phyloP scores from a whole-genome alignment of 495 filamentous ascomycete genomes.

The Diplogelasinospora grovesii region DNA sequence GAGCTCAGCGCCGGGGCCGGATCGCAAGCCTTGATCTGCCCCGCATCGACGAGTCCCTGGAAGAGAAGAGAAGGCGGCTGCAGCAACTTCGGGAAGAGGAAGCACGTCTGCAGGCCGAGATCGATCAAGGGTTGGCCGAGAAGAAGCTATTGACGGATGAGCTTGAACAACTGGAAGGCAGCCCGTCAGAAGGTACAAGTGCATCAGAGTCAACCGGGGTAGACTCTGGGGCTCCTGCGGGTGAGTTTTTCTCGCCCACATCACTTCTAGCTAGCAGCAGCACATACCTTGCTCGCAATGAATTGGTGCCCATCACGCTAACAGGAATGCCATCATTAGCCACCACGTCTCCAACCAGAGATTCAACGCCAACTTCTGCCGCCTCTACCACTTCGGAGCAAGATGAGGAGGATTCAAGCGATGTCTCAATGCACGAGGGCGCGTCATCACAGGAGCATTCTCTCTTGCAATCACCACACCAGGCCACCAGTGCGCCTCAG shows the following conservation, averaged over 20 bases:
- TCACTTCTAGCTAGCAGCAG: background rate
- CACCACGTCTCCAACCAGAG: no score
- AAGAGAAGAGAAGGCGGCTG: slow-evolving; percentile 44
- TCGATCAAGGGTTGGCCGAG: slow-evolving; percentile 40
- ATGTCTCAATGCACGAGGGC: slow-evolving; percentile 11
- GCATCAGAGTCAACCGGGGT: slow-evolving; percentile 7
- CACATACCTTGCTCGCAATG: no score
- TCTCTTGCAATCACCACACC: background rate
- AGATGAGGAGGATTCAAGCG: slow-evolving; percentile 4
- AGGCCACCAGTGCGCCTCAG: background rate
- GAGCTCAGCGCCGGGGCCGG: slow-evolving; percentile 41
- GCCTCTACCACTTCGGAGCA: background rate
- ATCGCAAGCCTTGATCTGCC: slow-evolving; percentile 53
- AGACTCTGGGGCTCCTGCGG: slow-evolving; percentile 1
- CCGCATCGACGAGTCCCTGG: slow-evolving; percentile 48
- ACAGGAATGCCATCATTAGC: no score
- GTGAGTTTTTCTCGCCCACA: background rate
- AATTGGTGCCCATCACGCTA: background rate
- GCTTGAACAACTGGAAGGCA: slow-evolving; percentile 43
- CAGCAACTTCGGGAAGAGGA: slow-evolving; percentile 51
- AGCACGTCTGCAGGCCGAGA: slow-evolving; percentile 50
- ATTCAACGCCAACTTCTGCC: background rate
- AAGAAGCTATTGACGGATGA: slow-evolving; percentile 47
- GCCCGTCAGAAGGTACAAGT: slow-evolving; percentile 27
- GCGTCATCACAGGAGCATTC: slow-evolving; percentile 4